Evolutionary conservation across 1,284 basidiomycete genomes (phyloP).

Genomic region (Anthracocystis panici-leucophaei): DNA sequence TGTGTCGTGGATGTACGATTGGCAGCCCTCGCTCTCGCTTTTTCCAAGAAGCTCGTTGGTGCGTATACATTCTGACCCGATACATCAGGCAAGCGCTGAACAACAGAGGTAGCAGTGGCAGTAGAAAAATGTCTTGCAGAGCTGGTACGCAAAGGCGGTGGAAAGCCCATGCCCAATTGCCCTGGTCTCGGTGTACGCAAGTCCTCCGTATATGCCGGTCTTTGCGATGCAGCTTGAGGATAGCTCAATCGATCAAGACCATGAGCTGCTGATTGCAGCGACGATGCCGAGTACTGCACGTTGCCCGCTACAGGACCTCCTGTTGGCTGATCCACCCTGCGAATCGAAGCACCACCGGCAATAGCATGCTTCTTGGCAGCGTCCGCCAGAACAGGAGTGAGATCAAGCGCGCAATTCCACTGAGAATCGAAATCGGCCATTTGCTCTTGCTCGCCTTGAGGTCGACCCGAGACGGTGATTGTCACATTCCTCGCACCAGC

Average conservation of each 20-base stretch:
- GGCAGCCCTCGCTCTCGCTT: constrained; percentile 23
- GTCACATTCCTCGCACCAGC: constrained; percentile 33
- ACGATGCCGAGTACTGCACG: constrained; percentile 32
- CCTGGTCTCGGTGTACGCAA: constrained; percentile 29
- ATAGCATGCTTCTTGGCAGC: constrained; percentile 21
- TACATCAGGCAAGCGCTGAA: background rate
- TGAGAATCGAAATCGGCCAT: constrained; percentile 39
- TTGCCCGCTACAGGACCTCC: constrained; percentile 27
- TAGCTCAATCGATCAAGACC: background rate
- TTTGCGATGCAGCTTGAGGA: background rate
- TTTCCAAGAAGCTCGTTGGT: constrained; percentile 12
- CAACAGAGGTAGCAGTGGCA: background rate
- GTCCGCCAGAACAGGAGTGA: constrained; percentile 28
- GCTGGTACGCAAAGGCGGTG: constrained; percentile 16
- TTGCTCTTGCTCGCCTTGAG: constrained; percentile 17
- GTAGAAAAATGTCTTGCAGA: constrained; percentile 18
- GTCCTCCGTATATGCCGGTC: constrained; percentile 2
- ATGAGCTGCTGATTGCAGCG: constrained; percentile 9
- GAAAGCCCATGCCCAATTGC: constrained; percentile 33
- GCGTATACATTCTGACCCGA: too few relatives aligned
- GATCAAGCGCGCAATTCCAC: constrained; percentile 50
- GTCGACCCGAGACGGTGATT: constrained; percentile 36
- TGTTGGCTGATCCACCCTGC: background rate
- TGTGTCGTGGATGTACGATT: constrained; percentile 4
- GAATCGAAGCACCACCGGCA: background rate